phyloP scores from a whole-genome alignment of 768 basidiomycete genomes.

The Boletus sp. region DNA sequence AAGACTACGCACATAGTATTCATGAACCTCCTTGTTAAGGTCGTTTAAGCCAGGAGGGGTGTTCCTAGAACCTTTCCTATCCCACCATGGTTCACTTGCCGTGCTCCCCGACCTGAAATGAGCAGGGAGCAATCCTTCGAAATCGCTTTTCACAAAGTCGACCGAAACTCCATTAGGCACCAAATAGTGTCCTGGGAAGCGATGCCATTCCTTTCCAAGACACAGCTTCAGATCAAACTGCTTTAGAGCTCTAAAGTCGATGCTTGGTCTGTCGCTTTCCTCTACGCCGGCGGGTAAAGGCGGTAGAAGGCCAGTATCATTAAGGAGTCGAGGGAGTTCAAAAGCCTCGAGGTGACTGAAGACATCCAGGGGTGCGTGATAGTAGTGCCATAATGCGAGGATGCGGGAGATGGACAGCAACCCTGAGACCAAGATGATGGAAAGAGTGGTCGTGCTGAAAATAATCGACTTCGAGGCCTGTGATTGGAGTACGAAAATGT shows the following conservation, averaged over 20 bases:
- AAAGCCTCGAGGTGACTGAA: conserved; percentile 66
- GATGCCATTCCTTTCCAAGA: conserved; percentile 93
- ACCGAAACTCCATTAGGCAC: conserved; percentile 80
- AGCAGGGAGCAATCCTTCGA: conserved; percentile 83
- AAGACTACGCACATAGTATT: conserved; percentile 66
- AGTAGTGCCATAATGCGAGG: conserved; percentile 82
- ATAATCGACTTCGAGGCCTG: conserved; percentile 76
- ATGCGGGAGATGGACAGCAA: conserved; percentile 78
- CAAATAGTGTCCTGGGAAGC: conserved; percentile 89
- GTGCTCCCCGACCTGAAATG: conserved; percentile 54
- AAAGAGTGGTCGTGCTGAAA: conserved; percentile 75
- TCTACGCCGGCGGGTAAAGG: conserved; percentile 41
- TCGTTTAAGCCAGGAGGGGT: conserved; percentile 79
- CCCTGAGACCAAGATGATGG: conserved; percentile 61
- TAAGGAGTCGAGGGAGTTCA: conserved; percentile 83
- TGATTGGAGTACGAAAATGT: not conserved
- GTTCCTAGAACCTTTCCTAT: conserved; percentile 56
- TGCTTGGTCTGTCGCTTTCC: conserved; percentile 43
- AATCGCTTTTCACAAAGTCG: conserved; percentile 90
- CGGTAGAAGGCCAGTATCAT: conserved; percentile 63
- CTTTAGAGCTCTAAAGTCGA: conserved; percentile 68
- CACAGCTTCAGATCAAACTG: conserved; percentile 77
- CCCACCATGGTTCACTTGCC: conserved; percentile 29
- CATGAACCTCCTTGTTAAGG: conserved; percentile 73
- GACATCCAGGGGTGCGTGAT: conserved; percentile 82